These are phyloP conservation scores for Cyberlindnera mrakii DNA, from an alignment of 805 yeast genomes.

Conservation along the genomic window DNA sequence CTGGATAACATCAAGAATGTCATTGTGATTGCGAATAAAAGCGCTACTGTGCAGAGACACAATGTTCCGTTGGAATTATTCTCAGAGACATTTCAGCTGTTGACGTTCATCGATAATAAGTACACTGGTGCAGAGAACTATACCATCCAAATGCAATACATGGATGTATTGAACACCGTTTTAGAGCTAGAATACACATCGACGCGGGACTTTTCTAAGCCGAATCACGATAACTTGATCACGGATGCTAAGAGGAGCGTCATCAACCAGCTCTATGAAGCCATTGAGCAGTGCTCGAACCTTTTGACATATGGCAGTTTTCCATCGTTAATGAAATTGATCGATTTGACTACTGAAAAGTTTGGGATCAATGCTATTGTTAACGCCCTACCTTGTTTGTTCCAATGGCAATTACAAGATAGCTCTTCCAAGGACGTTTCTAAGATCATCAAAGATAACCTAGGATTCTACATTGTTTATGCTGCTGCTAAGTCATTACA, in stretches of 20 bases:
- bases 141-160: slow-evolving; percentile 13
- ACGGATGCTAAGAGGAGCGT: slow-evolving; percentile 14
- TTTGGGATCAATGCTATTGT: slow-evolving; percentile 43
- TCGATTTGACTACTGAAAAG: slow-evolving; percentile 22
- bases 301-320: slow-evolving; percentile 4
- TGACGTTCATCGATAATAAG: slow-evolving; percentile 3
- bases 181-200: slow-evolving; percentile 16
- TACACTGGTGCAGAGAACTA: slow-evolving; percentile 3
- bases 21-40: slow-evolving; percentile 10
- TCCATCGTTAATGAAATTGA: slow-evolving; percentile 3
- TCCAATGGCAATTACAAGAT: slow-evolving; percentile 33
- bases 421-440: neutral
- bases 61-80: slow-evolving; percentile 21
- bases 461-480: slow-evolving; percentile 14
- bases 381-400: slow-evolving; percentile 40
- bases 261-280: slow-evolving; percentile 19
- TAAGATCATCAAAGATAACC: slow-evolving; percentile 15
- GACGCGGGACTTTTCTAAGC: slow-evolving; percentile 4
- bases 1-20: slow-evolving; percentile 16
- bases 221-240: slow-evolving; percentile 18
- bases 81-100: slow-evolving; percentile 16
- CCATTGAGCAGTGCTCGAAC: slow-evolving; percentile 10
- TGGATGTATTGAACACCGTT: slow-evolving; percentile 13
- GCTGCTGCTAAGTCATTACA: slow-evolving; percentile 9
- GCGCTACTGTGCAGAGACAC: slow-evolving; percentile 19